Conservation (phyloP, 2,329 filamentous ascomycete species). For the Fusarium newnesense region DNA sequence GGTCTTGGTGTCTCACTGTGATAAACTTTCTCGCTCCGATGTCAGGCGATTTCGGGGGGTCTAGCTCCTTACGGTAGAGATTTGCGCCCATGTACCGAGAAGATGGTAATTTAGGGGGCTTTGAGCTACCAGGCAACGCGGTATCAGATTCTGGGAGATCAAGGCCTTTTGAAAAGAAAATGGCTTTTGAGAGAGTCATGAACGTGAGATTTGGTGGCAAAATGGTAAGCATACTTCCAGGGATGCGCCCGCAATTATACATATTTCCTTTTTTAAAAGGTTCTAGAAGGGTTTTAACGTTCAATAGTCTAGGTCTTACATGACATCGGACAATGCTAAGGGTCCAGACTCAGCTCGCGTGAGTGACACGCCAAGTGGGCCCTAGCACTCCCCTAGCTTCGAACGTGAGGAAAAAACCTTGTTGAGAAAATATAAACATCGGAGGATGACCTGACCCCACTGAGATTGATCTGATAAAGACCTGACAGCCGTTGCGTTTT, state of each 20-base stretch:
- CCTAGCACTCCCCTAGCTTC: not conserved
- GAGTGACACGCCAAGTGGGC: conserved; percentile 9
- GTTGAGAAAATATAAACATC: not conserved
- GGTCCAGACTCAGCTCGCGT: not conserved
- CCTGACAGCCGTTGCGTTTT: not conserved
- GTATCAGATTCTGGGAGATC: not conserved
- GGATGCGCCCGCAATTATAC: not conserved
- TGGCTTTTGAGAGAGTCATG: not conserved
- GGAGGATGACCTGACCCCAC: conserved; percentile 15
- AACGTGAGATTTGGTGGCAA: not conserved
- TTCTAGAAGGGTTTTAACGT: not conserved
- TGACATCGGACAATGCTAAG: not conserved
- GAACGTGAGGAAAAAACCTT: conserved; percentile 3
- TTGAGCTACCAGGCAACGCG: not conserved
- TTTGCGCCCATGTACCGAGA: not conserved
- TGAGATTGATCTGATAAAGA: conserved; percentile 40
- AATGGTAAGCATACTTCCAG: rapidly evolving
- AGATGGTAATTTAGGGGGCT: not conserved
- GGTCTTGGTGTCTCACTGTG: conserved; percentile 32
- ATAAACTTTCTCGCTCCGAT: conserved; percentile 26
- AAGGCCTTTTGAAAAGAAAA: not conserved
- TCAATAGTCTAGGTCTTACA: not conserved
- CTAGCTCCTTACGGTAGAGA: not conserved
- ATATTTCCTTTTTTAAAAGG: not conserved
- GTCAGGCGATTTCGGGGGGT: not conserved